Conservation (phyloP, 768 basidiomycete genomes). For the Boletus eberwhitei region DNA sequence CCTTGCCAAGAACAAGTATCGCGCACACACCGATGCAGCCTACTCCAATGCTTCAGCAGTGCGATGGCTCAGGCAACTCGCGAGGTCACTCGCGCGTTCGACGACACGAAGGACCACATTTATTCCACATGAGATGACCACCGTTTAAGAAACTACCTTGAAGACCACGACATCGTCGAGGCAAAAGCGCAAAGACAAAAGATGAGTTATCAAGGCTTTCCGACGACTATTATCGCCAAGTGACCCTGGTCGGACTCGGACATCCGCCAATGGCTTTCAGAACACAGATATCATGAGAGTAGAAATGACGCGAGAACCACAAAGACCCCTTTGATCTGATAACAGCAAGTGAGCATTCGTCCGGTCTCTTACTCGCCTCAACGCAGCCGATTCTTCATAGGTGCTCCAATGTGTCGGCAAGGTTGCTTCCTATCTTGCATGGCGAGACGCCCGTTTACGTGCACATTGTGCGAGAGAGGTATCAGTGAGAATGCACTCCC, state of each 20-base stretch:
- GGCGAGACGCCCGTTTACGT: conserved; percentile 91
- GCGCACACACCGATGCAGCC: conserved; percentile 57
- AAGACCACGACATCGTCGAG: conserved; percentile 69
- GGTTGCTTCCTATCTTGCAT: conserved; percentile 69
- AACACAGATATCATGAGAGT: conserved; percentile 58
- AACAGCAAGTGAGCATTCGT: conserved; percentile 52
- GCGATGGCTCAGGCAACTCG: conserved; percentile 51
- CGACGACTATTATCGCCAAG: conserved; percentile 61
- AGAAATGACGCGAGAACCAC: conserved; percentile 55
- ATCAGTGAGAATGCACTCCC: conserved; percentile 68
- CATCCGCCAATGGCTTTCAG: conserved; percentile 68
- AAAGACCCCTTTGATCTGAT: conserved; percentile 76
- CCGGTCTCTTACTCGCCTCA: no score
- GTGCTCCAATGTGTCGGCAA: conserved; percentile 46
- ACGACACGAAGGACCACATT: conserved; percentile 80
- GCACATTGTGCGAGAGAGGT: conserved; percentile 81
- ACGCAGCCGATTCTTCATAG: conserved; percentile 30
- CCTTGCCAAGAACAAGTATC: conserved; percentile 70
- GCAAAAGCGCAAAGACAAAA: conserved; percentile 52
- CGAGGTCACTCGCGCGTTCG: conserved; percentile 48
- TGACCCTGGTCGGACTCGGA: conserved; percentile 71
- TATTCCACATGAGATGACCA: conserved; percentile 90
- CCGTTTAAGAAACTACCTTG: conserved; percentile 65
- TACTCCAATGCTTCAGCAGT: conserved; percentile 41
- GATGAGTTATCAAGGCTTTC: conserved; percentile 69